Evolutionary conservation across 345 rosid species (phyloP), one percentile per base, ranked within the genome.

Genomic region (Acer negundo): DNA sequence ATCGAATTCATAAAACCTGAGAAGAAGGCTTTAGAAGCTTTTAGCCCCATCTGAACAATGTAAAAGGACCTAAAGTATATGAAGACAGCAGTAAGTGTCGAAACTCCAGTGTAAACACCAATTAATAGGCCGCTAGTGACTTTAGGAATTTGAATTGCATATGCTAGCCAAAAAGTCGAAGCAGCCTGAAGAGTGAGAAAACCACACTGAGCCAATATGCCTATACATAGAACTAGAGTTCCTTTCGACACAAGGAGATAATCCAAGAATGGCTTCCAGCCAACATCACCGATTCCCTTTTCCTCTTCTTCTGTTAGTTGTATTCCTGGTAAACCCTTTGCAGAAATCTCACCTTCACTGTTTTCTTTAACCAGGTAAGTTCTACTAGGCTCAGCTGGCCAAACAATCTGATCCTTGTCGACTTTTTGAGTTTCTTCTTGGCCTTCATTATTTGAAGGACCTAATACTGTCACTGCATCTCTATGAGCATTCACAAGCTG

Each of bases 401-500:
- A 67, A 35, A 76, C 75, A 3, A 3, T 63, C 4, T 4, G 44
- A 44, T 10, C 69, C 24, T 62, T 22, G 61, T 76, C 76, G 44
- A 4, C 22, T 64, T 74, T 77, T 22, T 1, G 73, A 70, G 77
- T 56, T 65, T 79, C 84, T 56, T 46, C 76, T 0, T 38, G 31
- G 69, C 78, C 70, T 84, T 81, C 85, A 65, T 69, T 38, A 49
- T 79, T 78, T 3, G 80, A 76, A 61, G 86, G 80, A 70, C 79
- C 86, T 75, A 85, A 75, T 61, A 72, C 86, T 62, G 92, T 80
- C 64, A 90, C 72, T 70, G 86, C 84, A 72, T 88, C 92, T 70
- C 77, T 87, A 38, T 91, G 97, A 80, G 98, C 98, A 76, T 86
- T 90, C 75, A 93, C 97, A 24, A 93, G 92, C 66, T 84, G 85